These are phyloP conservation scores for Quercus phellos DNA, from an alignment of 331 rosid species.

Conservation along the genomic window DNA sequence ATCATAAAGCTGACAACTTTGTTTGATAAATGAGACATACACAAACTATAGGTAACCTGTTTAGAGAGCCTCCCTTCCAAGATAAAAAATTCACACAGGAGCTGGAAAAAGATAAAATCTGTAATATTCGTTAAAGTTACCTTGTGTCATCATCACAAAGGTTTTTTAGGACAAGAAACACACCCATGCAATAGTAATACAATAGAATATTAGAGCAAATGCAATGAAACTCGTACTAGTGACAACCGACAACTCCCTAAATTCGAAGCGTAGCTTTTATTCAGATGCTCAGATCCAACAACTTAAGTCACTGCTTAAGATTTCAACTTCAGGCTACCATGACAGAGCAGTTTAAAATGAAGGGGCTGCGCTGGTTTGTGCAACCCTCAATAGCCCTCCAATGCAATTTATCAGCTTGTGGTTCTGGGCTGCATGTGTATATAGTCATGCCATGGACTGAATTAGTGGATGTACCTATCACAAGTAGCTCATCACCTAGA, in stretches of 20 bases:
- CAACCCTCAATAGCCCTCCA: conserved; percentile 61
- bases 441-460: conserved; percentile 32
- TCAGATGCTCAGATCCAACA: background rate
- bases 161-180: background rate
- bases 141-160: background rate
- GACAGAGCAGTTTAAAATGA: conserved; percentile 73
- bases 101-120: background rate
- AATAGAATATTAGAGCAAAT: background rate
- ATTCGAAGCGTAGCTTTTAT: conserved; percentile 11
- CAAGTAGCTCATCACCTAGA: conserved; percentile 65
- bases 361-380: conserved; percentile 42
- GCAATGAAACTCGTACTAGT: conserved; percentile 2
- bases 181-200: background rate
- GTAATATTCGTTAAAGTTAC: background rate
- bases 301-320: conserved; percentile 1
- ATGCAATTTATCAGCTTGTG: conserved; percentile 35
- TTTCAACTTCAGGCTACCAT: conserved; percentile 52
- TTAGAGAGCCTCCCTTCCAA: no score
- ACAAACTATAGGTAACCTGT: no score
- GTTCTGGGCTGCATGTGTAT: conserved; percentile 62
- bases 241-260: background rate
- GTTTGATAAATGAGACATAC: no score
- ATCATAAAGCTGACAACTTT: no score
- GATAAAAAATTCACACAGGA: background rate
- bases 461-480: conserved; percentile 51